Base-by-base conservation (phyloP, 2,329 filamentous ascomycete species). In the Onygenales sp. region DNA sequence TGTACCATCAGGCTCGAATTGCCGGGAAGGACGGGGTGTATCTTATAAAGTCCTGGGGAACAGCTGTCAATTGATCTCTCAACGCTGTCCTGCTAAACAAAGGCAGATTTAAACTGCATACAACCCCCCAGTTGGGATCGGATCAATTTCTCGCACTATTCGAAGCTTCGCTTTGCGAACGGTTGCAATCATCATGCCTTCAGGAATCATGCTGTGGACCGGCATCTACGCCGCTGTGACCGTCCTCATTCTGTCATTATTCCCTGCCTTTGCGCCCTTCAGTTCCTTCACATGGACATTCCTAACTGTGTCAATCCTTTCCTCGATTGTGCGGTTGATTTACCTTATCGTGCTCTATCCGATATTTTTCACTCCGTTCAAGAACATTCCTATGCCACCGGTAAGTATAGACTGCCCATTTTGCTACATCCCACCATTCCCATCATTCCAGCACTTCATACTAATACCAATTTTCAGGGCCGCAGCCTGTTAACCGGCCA, bases 291-390 rank as follows among this genome's bases (percentile, higher is more conserved):
- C 14, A 31, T 46, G 47, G 51, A 55, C 55, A 32, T 53, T 54
- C 36, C n/a, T n/a, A n/a, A n/a, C n/a, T n/a, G 10, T 52, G 4
- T 57, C 41, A 21, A n/a, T 43, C 8, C 3, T 45, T 2, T 17
- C 43, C n/a, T 43, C 43, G 8, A 4, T 41, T 47, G 13, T 32
- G 6, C 46, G 17, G 35, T 4, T 44, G 31, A 5, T 69, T 4
- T 71, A 72, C 56, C 54, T 43, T 31, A 61, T 79, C 0, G 49
- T 83, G 8, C 60, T 86, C 43, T 85, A 82, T 60, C 83, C 82
- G 3, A 67, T 73, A 36, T 79, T 75, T 55, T 70, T 85, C 55
- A 82, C 76, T 41, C 81, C 81, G 2, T 60, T 86, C 46, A 75
- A 79, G 55, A 69, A 81, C 60, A 63, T 86, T 35, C 82, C 82